Conservation (phyloP, 2,329 filamentous ascomycete species). For the Neonectria magnoliae region DNA sequence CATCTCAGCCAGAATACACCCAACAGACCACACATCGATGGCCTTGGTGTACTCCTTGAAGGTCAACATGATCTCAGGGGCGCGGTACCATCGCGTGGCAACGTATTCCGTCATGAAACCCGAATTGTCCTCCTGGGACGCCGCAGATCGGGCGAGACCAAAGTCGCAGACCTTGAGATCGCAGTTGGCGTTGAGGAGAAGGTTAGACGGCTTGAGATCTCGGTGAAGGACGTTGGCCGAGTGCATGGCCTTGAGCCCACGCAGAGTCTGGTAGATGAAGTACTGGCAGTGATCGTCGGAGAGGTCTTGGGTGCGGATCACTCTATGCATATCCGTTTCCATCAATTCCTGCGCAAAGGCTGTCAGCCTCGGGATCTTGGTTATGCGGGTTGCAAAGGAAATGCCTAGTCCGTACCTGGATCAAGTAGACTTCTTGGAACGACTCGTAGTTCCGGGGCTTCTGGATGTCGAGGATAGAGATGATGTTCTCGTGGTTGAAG, state of each 20-base stretch:
- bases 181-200: slow-evolving; percentile 97
- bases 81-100: slow-evolving; percentile 98
- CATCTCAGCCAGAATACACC: slow-evolving; percentile 98
- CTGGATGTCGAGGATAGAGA: slow-evolving; percentile 98
- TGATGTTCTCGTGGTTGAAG: slow-evolving; percentile 99
- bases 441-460: slow-evolving; percentile 95
- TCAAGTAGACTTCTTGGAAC: slow-evolving; percentile 98
- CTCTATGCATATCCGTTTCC: slow-evolving; percentile 99
- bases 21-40: slow-evolving; percentile 99
- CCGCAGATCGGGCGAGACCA: slow-evolving; percentile 92
- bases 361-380: slow-evolving; percentile 15
- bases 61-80: slow-evolving; percentile 99
- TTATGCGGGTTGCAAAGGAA: neutral
- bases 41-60: slow-evolving; percentile 99
- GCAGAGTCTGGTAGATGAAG: slow-evolving; percentile 99
- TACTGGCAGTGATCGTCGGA: slow-evolving; percentile 99
- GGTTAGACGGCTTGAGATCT: slow-evolving; percentile 96
- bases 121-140: slow-evolving; percentile 98
- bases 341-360: slow-evolving; percentile 79
- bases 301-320: slow-evolving; percentile 97
- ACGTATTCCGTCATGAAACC: slow-evolving; percentile 99
- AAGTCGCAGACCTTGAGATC: slow-evolving; percentile 99
- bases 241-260: slow-evolving; percentile 98
- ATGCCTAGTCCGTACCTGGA: slow-evolving; percentile 73
- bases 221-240: slow-evolving; percentile 97